These are phyloP conservation scores for Blepharisma japonicum DNA, from an alignment of 73 alveolate genomes.

Conservation along the genomic window DNA sequence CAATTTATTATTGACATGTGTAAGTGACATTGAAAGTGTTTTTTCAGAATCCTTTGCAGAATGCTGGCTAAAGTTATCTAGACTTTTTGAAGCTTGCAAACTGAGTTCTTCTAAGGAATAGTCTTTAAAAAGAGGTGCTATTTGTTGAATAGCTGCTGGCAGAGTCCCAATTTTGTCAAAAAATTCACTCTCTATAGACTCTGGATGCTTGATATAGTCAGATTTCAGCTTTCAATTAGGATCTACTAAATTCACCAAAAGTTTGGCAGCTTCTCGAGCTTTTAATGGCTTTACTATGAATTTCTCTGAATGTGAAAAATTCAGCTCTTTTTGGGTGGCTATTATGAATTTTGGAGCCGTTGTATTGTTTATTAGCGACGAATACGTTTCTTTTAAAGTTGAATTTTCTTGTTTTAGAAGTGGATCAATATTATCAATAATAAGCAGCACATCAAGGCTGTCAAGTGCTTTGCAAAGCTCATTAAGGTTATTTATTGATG, in stretches of 20 bases:
- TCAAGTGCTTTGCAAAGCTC: not conserved
- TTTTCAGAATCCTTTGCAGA: not conserved
- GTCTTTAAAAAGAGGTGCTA: not conserved
- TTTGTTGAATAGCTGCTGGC: not conserved
- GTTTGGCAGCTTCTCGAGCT: too few relatives aligned
- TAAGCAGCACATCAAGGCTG: not conserved
- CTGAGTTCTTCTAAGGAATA: not conserved
- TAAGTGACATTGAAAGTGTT: not conserved
- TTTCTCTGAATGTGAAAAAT: not conserved
- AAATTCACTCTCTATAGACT: not conserved
- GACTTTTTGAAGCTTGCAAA: not conserved
- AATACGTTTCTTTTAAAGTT: too few relatives aligned
- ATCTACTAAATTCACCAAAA: too few relatives aligned
- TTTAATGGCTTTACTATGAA: too few relatives aligned
- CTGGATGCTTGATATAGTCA: too few relatives aligned
- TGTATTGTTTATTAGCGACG: too few relatives aligned
- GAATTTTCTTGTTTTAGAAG: not conserved
- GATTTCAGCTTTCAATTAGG: too few relatives aligned
- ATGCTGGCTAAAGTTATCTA: not conserved
- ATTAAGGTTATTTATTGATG: not conserved
- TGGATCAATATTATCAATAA: constrained; percentile 26
- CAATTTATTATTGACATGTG: not conserved
- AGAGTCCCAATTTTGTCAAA: not conserved
- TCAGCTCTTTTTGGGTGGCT: not conserved
- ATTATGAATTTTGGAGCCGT: not conserved